Evolutionary conservation across 2,329 filamentous ascomycete genomes (phyloP).

Genomic region (Xenosphaeropsis pyriputrescens): DNA sequence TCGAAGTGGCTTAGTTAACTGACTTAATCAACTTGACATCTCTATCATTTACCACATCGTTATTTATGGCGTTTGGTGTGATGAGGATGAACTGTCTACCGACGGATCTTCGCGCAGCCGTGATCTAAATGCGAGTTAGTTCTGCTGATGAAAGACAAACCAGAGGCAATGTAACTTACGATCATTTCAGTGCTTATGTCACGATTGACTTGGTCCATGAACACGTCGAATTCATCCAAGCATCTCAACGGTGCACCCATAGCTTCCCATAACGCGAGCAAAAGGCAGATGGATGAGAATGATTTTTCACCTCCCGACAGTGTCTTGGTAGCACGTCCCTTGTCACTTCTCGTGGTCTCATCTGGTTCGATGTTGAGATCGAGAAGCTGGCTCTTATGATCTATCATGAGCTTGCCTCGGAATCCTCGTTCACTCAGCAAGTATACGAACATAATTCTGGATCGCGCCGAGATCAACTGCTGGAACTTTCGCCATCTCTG

Average conservation of each 20-base stretch:
- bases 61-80: conserved; percentile 71
- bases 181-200: conserved; percentile 90
- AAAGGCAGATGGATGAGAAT: conserved; percentile 88
- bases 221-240: conserved; percentile 96
- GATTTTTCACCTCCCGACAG: conserved; percentile 95
- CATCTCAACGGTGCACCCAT: conserved; percentile 94
- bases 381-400: conserved; percentile 61
- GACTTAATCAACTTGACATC: conserved; percentile 72
- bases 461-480: conserved; percentile 69
- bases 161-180: conserved; percentile 32
- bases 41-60: conserved; percentile 36
- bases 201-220: conserved; percentile 96
- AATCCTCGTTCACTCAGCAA: conserved; percentile 83
- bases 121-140: conserved; percentile 39
- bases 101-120: conserved; percentile 71
- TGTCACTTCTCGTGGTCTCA: conserved; percentile 50
- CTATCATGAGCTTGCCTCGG: conserved; percentile 63
- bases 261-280: conserved; percentile 90
- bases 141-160: background rate
- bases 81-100: conserved; percentile 93
- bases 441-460: conserved; percentile 76
- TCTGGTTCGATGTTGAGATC: conserved; percentile 64
- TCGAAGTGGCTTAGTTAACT: conserved; percentile 8
- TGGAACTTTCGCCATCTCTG: conserved; percentile 72
- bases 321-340: conserved; percentile 76